These are phyloP conservation scores for Saccharomyces pastorianus DNA, from an alignment of 1,139 yeast genomes.

Conservation along the genomic window DNA sequence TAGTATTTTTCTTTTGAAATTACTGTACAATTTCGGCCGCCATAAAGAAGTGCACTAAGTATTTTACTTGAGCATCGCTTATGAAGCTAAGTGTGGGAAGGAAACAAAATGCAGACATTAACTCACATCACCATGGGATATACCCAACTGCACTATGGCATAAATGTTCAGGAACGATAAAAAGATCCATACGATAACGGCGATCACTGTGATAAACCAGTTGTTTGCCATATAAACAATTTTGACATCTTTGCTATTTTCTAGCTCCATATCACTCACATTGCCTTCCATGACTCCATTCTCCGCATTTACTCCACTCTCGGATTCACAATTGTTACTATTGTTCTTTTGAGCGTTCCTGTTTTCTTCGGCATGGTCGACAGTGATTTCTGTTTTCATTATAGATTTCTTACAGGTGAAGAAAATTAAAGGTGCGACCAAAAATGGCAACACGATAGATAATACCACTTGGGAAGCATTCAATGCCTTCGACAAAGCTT, in stretches of 20 bases:
- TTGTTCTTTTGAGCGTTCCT: not conserved
- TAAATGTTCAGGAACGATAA: constrained; percentile 59
- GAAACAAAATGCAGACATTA: not conserved
- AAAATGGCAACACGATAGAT: constrained; percentile 62
- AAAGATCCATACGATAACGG: constrained; percentile 53
- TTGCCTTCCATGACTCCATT: too few relatives aligned
- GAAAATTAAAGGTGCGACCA: constrained; percentile 70
- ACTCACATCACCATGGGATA: constrained; percentile 24
- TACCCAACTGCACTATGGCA: constrained; percentile 48
- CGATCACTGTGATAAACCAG: constrained; percentile 47
- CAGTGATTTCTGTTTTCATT: constrained; percentile 45
- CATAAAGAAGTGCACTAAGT: not conserved
- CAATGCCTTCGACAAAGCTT: constrained; percentile 55
- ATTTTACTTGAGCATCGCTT: too few relatives aligned
- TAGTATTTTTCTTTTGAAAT: not conserved
- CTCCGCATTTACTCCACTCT: constrained; percentile 4
- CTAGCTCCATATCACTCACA: constrained; percentile 3
- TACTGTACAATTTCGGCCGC: too few relatives aligned
- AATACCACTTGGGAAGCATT: constrained; percentile 73
- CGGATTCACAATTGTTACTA: not conserved
- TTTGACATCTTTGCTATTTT: constrained; percentile 15
- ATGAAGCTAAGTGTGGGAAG: too few relatives aligned
- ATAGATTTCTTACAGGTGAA: constrained; percentile 56
- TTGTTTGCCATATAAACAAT: constrained; percentile 50
- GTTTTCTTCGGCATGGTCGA: constrained; percentile 7